Evolutionary conservation across 139 green algal genomes (phyloP).

Genomic region (Mychonastes homosphaera): DNA sequence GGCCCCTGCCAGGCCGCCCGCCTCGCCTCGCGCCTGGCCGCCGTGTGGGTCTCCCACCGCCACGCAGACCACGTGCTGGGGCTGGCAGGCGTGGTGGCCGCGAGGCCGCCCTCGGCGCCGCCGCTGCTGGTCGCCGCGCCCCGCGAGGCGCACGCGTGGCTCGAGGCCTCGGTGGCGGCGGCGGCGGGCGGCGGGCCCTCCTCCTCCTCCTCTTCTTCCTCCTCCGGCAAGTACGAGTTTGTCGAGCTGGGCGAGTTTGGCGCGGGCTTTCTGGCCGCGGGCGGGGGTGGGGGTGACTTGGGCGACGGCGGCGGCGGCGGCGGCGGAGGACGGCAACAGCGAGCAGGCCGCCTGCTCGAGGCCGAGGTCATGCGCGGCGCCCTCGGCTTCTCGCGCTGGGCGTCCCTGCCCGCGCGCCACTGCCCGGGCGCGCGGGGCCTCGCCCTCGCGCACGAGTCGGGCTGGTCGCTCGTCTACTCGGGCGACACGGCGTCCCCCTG

Average conservation of each 20-base stretch:
- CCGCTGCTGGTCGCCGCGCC: conserved; percentile 36
- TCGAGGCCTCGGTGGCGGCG: background rate
- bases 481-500: too few species aligned
- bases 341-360: too few species aligned
- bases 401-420: conserved; percentile 49
- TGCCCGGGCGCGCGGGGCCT: conserved; percentile 60
- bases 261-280: too few species aligned
- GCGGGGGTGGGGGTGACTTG: too few species aligned
- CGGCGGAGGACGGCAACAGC: too few species aligned
- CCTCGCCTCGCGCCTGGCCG: conserved; percentile 35
- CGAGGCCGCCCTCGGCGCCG: conserved; percentile 15
- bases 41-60: conserved; percentile 75
- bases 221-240: too few species aligned
- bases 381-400: conserved; percentile 22
- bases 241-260: background rate
- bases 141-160: background rate
- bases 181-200: background rate
- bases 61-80: conserved; percentile 71
- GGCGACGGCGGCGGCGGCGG: too few species aligned
- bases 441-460: conserved; percentile 40
- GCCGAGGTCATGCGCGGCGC: background rate
- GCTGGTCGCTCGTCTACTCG: conserved; percentile 73
- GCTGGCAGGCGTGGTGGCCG: conserved; percentile 38
- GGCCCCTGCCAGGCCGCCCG: conserved; percentile 17
- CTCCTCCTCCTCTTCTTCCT: too few species aligned